Evolutionary conservation across 164 flowering plant species (phyloP).

Genomic region (Sextonia rubra): DNA sequence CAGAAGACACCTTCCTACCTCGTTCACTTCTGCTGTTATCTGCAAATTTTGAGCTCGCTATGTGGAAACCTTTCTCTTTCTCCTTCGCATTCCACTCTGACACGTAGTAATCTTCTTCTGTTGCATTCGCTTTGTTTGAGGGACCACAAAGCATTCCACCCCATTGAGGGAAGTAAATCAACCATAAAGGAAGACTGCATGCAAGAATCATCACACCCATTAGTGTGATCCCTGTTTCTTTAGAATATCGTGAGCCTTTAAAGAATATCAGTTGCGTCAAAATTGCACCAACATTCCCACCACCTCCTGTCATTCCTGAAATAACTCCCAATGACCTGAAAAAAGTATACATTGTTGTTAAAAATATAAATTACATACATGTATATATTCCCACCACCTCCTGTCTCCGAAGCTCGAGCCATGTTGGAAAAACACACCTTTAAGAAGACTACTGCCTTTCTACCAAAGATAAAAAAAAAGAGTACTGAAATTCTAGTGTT

Average conservation of each 20-base stretch:
- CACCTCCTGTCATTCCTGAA: constrained; percentile 96
- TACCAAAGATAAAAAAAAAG: too few species aligned
- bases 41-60: constrained; percentile 65
- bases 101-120: constrained; percentile 77
- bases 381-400: too few species aligned
- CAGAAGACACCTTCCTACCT: constrained; percentile 34
- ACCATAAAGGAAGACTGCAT: constrained; percentile 56
- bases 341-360: not conserved
- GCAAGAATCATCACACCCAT: constrained; percentile 86
- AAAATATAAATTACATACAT: not conserved
- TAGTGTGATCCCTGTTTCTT: constrained; percentile 64
- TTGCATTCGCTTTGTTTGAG: constrained; percentile 31
- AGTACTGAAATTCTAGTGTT: not conserved
- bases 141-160: constrained; percentile 86
- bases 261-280: constrained; percentile 83
- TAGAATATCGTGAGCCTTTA: constrained; percentile 63
- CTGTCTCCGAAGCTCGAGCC: too few species aligned
- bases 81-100: constrained; percentile 67
- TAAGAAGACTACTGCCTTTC: not conserved
- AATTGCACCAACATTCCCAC: constrained; percentile 86
- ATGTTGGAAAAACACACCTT: not conserved
- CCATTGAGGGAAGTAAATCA: constrained; percentile 91
- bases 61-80: constrained; percentile 52
- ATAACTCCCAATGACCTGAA: constrained; percentile 77
- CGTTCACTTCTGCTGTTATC: constrained; percentile 69